Evolutionary conservation across 345 rosid species (phyloP).

Genomic region (Pseudoturritis turrita): DNA sequence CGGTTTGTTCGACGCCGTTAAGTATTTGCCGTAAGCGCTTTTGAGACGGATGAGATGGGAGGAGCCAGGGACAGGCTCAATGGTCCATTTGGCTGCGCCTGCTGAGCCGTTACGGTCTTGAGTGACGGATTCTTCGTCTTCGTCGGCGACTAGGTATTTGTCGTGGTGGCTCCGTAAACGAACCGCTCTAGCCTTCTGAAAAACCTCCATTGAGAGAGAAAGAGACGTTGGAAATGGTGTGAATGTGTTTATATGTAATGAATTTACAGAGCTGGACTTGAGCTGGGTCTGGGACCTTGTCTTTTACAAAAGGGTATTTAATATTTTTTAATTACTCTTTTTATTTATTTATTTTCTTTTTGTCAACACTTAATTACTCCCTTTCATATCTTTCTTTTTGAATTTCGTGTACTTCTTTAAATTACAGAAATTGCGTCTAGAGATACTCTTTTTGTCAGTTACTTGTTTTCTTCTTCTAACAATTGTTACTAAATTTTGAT

Average conservation of each 20-base stretch:
- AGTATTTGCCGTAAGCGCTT: conserved; percentile 62
- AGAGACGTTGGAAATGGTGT: conserved; percentile 11
- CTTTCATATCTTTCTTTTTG: too few species aligned
- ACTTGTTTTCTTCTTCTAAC: too few species aligned
- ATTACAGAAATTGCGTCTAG: too few species aligned
- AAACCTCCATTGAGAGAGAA: conserved; percentile 57
- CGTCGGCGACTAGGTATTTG: conserved; percentile 67
- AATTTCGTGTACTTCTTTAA: too few species aligned
- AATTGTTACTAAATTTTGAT: too few species aligned
- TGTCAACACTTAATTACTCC: too few species aligned
- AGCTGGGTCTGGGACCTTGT: conserved; percentile 10
- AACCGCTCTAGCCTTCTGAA: conserved; percentile 66
- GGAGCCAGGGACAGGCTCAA: conserved; percentile 51
- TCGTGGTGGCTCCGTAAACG: conserved; percentile 78
- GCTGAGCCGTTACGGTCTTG: conserved; percentile 70
- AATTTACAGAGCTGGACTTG: not conserved
- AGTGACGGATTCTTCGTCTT: conserved; percentile 63
- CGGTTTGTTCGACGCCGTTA: conserved; percentile 77
- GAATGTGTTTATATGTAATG: not conserved
- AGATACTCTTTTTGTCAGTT: too few species aligned
- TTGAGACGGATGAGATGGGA: conserved; percentile 56
- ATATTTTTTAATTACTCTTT: not conserved
- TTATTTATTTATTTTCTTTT: too few species aligned
- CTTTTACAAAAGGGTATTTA: conserved; percentile 4
- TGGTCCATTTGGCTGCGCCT: conserved; percentile 57